Evolutionary conservation across 345 rosid genomes (phyloP).

Genomic region (Eucalyptus erythrocorys): DNA sequence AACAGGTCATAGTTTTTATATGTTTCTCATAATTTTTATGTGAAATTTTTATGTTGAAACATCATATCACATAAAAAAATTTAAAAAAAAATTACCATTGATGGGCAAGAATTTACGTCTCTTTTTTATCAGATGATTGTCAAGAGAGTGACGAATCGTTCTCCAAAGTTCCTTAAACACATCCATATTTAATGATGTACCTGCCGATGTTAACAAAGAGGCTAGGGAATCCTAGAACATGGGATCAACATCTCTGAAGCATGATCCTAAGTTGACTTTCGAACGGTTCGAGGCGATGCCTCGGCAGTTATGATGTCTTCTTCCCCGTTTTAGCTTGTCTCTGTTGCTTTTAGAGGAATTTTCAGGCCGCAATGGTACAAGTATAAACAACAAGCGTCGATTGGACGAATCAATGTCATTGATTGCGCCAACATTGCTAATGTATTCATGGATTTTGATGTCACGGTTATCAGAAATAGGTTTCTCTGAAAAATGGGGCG

Average conservation of each 20-base stretch:
- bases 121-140: no score
- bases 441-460: neutral
- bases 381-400: neutral
- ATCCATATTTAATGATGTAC: neutral
- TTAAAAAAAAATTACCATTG: neutral
- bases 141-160: no score
- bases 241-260: neutral
- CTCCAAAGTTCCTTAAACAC: neutral
- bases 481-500: neutral
- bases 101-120: neutral
- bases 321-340: neutral
- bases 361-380: neutral
- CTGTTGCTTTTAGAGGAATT: neutral
- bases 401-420: neutral
- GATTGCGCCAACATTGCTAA: neutral
- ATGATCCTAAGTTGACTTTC: neutral
- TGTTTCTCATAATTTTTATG: neutral
- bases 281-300: neutral
- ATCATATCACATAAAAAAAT: neutral
- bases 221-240: neutral
- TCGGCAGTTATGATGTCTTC: neutral
- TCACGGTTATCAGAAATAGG: rapidly evolving
- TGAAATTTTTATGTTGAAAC: neutral
- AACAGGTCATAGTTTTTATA: neutral
- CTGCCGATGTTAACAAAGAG: neutral